These are phyloP conservation scores for Scortechinia acanthostroma DNA, from an alignment of 2,329 filamentous ascomycete genomes.

Conservation along the genomic window DNA sequence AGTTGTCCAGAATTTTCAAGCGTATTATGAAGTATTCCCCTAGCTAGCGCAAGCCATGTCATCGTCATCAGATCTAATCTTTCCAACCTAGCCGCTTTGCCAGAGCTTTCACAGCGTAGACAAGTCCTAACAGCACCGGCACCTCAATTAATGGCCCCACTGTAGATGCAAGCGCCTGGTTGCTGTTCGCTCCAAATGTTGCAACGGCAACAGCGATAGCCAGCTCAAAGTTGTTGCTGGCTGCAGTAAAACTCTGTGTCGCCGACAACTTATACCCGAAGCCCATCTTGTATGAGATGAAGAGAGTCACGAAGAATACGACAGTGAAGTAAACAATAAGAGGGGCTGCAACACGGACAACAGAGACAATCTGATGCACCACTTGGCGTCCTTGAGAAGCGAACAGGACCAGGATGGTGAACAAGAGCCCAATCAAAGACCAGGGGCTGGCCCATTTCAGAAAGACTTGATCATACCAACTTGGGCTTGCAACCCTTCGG, in stretches of 20 bases:
- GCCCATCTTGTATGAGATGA: background rate
- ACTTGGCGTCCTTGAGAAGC: background rate
- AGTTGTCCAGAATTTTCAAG: too few species aligned
- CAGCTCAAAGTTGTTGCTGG: slow-evolving; percentile 1
- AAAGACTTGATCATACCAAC: background rate
- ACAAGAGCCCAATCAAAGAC: slow-evolving; percentile 1
- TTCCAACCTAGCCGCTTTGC: background rate
- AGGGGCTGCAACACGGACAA: background rate
- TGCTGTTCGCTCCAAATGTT: slow-evolving; percentile 36
- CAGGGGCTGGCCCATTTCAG: background rate
- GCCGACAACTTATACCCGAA: background rate
- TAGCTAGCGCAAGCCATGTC: too few species aligned
- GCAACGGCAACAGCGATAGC: background rate
- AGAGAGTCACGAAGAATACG: background rate
- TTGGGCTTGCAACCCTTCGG: background rate
- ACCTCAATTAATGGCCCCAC: slow-evolving; percentile 55
- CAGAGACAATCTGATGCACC: background rate
- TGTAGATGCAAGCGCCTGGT: slow-evolving; percentile 49
- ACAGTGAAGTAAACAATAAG: background rate
- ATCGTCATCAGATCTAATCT: too few species aligned
- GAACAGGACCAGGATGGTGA: background rate
- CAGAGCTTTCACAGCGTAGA: background rate
- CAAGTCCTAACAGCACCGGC: slow-evolving; percentile 38
- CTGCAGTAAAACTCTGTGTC: background rate
- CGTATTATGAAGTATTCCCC: too few species aligned